A percentile compares a stretch with the other conserved stretches of the same genome.
Conservation (phyloP, 768 basidiomycete genomes). For the Macrolepiota dolichaula region DNA sequence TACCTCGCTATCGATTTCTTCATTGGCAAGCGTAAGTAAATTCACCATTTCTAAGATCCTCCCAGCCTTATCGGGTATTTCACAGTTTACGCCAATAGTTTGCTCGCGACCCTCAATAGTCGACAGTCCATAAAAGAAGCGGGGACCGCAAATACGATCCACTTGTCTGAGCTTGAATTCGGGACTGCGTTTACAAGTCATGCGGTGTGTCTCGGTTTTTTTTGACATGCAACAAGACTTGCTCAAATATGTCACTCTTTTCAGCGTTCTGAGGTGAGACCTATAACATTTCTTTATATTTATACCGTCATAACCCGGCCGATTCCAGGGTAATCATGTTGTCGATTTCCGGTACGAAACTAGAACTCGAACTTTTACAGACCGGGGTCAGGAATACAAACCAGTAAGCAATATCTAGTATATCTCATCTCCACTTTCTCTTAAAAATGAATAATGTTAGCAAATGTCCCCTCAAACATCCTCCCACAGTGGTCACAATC, state of each 20-base stretch:
- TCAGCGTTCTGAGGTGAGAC: not conserved
- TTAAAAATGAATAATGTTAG: not conserved
- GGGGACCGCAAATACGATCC: conserved; percentile 13
- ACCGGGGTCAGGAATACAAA: not conserved
- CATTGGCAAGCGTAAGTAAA: conserved; percentile 40
- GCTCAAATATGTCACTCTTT: not conserved
- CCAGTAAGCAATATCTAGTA: not conserved
- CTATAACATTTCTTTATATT: too few relatives aligned
- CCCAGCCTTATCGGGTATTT: not conserved
- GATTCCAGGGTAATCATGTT: not conserved
- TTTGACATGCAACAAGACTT: too few relatives aligned
- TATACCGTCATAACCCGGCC: not conserved
- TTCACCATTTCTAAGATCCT: not conserved
- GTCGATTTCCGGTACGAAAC: conserved; percentile 1
- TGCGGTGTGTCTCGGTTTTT: not conserved
- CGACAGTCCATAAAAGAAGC: conserved; percentile 24
- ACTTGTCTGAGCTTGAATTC: conserved; percentile 17
- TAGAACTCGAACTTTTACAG: not conserved
- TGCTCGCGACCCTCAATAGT: conserved; percentile 41
- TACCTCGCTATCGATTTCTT: conserved; percentile 40
- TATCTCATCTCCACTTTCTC: not conserved
- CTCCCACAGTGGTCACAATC: not conserved
- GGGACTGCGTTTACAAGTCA: not conserved
- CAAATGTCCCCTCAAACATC: not conserved
- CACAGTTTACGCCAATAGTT: conserved; percentile 44